Evolutionary conservation across 768 basidiomycete genomes (phyloP), one percentile per base, ranked within the genome.

Genomic region (Leccinum truebloodii): DNA sequence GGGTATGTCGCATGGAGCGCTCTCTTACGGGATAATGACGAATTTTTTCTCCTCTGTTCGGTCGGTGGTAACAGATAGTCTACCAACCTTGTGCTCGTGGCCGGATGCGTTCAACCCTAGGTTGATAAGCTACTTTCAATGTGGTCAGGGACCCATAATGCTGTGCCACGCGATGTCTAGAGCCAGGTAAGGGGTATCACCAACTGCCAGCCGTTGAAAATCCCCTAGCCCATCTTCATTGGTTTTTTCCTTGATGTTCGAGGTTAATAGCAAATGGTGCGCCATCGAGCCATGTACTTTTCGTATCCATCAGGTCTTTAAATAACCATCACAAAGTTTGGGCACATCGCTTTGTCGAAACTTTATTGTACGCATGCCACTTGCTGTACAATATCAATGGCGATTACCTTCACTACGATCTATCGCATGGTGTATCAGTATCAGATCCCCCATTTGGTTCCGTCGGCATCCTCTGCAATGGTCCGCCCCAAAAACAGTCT

Each of bases 21-120:
- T n/a, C n/a, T n/a, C 22, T 22, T 22, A 22, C 22, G 37, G 39
- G 58, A 65, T 39, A 37, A 57, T 52, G 48, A 34, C 41, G 20
- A 32, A 24, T 35, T 48, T 1, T 41, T 14, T 4, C 3, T 7
- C 14, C 2, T 35, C 18, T 37, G 26, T 10, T 52, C 52, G 41
- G 55, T 41, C 5, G 32, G 59, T 62, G 46, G 39, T 28, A 50
- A 28, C 28, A 8, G 35, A 51, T 13, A 14, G 39, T 41, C 30
- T 26, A 16, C 20, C 30, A 18, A 49, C 49, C 22, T 35, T 32
- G 59, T 24, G 3, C 58, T 26, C 16, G 16, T 32, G 10, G 30
- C 22, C n/a, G 37, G 41, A 24, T n/a, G 39, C 26, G 10, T 55
- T 20, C n/a, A 18, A 32, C 37, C 26, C 28, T 28, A 51, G 50